A percentile compares a stretch with the other conserved stretches of the same genome.
phyloP scores from a whole-genome alignment of 805 yeast species.

The Candida nanaspora region DNA sequence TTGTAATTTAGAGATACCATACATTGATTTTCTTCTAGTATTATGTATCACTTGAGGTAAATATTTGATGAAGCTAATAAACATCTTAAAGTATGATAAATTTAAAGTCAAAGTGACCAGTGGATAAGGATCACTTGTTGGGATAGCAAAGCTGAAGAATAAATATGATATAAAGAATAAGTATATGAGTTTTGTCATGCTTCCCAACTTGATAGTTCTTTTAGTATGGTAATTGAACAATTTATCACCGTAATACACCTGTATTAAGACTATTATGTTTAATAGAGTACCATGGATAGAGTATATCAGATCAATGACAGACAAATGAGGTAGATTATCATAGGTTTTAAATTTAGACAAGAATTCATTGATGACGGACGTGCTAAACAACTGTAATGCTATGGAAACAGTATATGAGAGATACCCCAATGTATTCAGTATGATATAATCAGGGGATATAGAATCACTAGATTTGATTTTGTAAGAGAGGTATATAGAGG shows the following conservation, averaged over 20 bases:
- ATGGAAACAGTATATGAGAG: conserved; percentile 35
- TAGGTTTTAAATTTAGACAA: conserved; percentile 18
- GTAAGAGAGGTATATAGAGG: conserved; percentile 36
- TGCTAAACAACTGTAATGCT: conserved; percentile 31
- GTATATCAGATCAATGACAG: conserved; percentile 39
- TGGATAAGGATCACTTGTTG: conserved; percentile 2
- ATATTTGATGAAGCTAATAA: conserved; percentile 37
- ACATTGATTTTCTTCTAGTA: conserved; percentile 32
- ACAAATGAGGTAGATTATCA: conserved; percentile 31
- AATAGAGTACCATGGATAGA: conserved; percentile 39
- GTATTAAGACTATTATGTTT: conserved; percentile 31
- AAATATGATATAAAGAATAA: conserved; percentile 9
- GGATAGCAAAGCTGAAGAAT: conserved; percentile 12
- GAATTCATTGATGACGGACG: conserved; percentile 26
- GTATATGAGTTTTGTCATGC: conserved; percentile 13
- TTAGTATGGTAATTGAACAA: conserved; percentile 27
- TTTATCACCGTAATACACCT: conserved; percentile 27
- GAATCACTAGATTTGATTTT: conserved; percentile 37
- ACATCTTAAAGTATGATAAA: conserved; percentile 37
- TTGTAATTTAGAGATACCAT: conserved; percentile 36
- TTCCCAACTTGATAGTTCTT: conserved; percentile 13
- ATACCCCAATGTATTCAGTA: conserved; percentile 42
- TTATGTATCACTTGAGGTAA: conserved; percentile 44
- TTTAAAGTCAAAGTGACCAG: conserved; percentile 24
- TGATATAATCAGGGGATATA: conserved; percentile 39